Percentiles rank a stretch among this genome's conserved stretches.
Evolutionary conservation across 176 grass and related monocot genomes (phyloP).

Genomic region (Aegilops tauschii): DNA sequence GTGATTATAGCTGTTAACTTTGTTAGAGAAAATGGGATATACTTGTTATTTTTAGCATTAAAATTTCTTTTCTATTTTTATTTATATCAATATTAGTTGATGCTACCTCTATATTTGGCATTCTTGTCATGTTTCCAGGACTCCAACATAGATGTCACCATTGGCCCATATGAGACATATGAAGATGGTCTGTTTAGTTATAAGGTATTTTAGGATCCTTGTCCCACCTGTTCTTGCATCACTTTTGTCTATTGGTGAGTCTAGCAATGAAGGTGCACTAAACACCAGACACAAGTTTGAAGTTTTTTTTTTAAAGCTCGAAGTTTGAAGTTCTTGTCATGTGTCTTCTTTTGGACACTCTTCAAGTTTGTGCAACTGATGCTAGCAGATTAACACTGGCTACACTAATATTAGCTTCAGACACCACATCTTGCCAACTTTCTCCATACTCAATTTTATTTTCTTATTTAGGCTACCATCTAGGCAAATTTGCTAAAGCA

Average conservation of each 20-base stretch:
- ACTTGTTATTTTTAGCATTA: not conserved
- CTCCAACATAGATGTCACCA: slow-evolving; percentile 91
- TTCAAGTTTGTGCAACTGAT: slow-evolving; percentile 4
- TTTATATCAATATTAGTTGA: slow-evolving; percentile 6
- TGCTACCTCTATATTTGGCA: slow-evolving; percentile 23
- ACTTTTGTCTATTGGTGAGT: slow-evolving; percentile 1
- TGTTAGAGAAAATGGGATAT: not conserved
- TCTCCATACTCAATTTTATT: not conserved
- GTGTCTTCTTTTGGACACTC: not conserved
- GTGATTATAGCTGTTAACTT: not conserved
- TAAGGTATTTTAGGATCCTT: slow-evolving; percentile 56
- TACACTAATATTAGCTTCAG: not conserved
- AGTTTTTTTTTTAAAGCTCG: not conserved
- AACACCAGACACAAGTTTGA: not conserved
- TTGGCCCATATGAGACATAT: slow-evolving; percentile 97
- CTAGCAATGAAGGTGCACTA: not conserved
- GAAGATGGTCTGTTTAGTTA: slow-evolving; percentile 97
- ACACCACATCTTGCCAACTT: not conserved
- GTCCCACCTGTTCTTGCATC: slow-evolving; percentile 6
- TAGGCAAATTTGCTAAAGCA: not conserved
- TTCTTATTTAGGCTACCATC: not conserved
- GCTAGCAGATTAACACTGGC: not conserved
- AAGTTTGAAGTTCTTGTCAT: not conserved
- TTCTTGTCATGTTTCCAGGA: slow-evolving; percentile 52
- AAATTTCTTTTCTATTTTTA: not conserved